phyloP scores from a whole-genome alignment of 2,329 filamentous ascomycete genomes.

The Aureobasidium melanogenum region DNA sequence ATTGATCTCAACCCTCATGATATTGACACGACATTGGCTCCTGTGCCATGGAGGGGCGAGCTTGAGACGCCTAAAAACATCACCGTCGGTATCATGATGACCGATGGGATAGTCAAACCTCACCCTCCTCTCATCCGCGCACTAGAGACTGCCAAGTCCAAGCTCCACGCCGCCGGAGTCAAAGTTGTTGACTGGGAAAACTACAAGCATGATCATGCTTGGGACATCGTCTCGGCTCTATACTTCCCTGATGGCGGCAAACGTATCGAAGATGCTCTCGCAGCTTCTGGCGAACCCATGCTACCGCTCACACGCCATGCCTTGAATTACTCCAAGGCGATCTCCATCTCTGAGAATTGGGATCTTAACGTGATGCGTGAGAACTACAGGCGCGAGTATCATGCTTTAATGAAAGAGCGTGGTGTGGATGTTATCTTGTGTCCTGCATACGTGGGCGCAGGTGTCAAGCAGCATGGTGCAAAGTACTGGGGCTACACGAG shows the following conservation, averaged over 20 bases:
- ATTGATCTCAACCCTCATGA: slow-evolving; percentile 48
- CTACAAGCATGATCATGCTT: slow-evolving; percentile 41
- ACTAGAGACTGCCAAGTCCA: slow-evolving; percentile 18
- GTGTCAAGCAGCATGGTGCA: slow-evolving; percentile 23
- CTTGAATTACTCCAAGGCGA: background rate
- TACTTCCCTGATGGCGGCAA: slow-evolving; percentile 55
- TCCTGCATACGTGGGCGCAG: slow-evolving; percentile 30
- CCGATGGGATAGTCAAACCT: slow-evolving; percentile 44
- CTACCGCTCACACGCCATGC: background rate
- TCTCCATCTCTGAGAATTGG: slow-evolving; percentile 8
- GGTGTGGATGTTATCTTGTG: slow-evolving; percentile 28
- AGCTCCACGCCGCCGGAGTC: slow-evolving; percentile 12
- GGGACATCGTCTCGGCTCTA: slow-evolving; percentile 38
- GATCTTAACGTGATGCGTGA: slow-evolving; percentile 24
- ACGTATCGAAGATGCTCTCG: slow-evolving; percentile 33
- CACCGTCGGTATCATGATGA: slow-evolving; percentile 51
- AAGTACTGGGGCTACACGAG: slow-evolving; percentile 22
- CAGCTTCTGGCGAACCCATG: slow-evolving; percentile 32
- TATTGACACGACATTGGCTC: slow-evolving; percentile 46
- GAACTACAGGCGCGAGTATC: slow-evolving; percentile 27
- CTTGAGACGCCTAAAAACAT: slow-evolving; percentile 33
- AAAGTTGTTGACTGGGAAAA: slow-evolving; percentile 39
- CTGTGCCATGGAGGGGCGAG: slow-evolving; percentile 46
- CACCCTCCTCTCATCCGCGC: slow-evolving; percentile 29
- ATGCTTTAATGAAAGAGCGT: slow-evolving; percentile 29